Base-by-base conservation (phyloP, 164 flowering plant species). In the Stephania yunnanensis region DNA sequence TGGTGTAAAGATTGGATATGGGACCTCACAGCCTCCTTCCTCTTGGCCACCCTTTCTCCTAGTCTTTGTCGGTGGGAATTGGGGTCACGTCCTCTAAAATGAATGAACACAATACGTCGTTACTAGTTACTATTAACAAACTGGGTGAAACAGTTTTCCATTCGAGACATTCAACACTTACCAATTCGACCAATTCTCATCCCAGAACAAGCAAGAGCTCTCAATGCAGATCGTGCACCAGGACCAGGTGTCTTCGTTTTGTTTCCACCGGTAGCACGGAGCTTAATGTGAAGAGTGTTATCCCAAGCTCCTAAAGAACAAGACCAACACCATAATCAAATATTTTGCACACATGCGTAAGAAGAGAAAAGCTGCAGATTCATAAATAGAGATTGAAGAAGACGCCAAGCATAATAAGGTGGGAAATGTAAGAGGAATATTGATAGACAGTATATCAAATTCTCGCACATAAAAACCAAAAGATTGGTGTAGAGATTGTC, bases 191-290 rank as follows among this genome's bases (percentile, higher is more conserved):
- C 97, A 85, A 93, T 87, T 78, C 78, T 89, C 95, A 93, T 90
- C 46, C 94, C 92, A 72, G 97, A 90, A 48, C 95, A 92, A 80
- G 95, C 97, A 84, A 92, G 91, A 29, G 97, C 95, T 53, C 95
- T 81, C 11, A 92, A 91, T 8, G 97, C 96, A 80, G 94, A 90
- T 81, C 91, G 96, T 25, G 97, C 97, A 82, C 96, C 97, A 31
- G 97, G 97, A 45, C 97, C 97, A 75, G 96, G 97, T 44, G 97
- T 91, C 86, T 91, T 93, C 4, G 95, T 92, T 82, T 92, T 92
- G 84, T 92, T 92, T 10, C 95, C 95, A 4, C 97, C 97, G 42
- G 95, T 92, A 30, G 97, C 97, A 72, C 94, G 91, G 55, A 91
- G 89, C 84, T 92, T 92, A 29, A 91, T 91, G 72, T 93, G 97